A percentile compares a stretch with the other conserved stretches of the same genome.
These are phyloP conservation scores for Limtongozyma cylindracea DNA, from an alignment of 805 yeast genomes.

Conservation along the genomic window DNA sequence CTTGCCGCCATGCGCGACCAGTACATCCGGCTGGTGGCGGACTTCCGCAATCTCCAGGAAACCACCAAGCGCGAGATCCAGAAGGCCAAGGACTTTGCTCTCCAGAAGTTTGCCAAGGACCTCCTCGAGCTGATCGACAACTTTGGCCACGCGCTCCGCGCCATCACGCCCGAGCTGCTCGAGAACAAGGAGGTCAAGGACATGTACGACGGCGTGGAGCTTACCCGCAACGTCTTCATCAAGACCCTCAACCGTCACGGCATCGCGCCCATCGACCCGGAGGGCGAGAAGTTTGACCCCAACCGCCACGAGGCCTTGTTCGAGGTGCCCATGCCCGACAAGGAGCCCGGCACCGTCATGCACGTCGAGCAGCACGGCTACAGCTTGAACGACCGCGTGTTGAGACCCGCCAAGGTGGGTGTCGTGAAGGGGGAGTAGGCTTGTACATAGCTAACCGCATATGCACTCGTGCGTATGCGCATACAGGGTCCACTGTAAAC, in stretches of 20 bases:
- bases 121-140: slow-evolving; percentile 76
- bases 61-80: slow-evolving; percentile 70
- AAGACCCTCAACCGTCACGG: slow-evolving; percentile 70
- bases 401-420: slow-evolving; percentile 93
- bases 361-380: slow-evolving; percentile 83
- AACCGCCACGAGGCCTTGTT: slow-evolving; percentile 84
- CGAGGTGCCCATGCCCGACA: slow-evolving; percentile 65
- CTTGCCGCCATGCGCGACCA: slow-evolving; percentile 63
- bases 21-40: slow-evolving; percentile 67
- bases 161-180: slow-evolving; percentile 39
- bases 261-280: slow-evolving; percentile 52
- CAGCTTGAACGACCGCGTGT: slow-evolving; percentile 63
- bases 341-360: slow-evolving; percentile 82
- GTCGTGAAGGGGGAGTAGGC: slow-evolving; percentile 27
- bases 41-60: slow-evolving; percentile 80
- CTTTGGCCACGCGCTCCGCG: slow-evolving; percentile 62
- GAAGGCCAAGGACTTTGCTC: slow-evolving; percentile 73
- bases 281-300: slow-evolving; percentile 75
- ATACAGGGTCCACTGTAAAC: no score
- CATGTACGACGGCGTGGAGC: slow-evolving; percentile 68
- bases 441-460: not conserved
- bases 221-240: slow-evolving; percentile 73
- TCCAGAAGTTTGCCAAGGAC: slow-evolving; percentile 81
- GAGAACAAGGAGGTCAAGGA: slow-evolving; percentile 41
- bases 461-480: no score